phyloP scores from a whole-genome alignment of 208 protist species.

The Porcisia hertigi region DNA sequence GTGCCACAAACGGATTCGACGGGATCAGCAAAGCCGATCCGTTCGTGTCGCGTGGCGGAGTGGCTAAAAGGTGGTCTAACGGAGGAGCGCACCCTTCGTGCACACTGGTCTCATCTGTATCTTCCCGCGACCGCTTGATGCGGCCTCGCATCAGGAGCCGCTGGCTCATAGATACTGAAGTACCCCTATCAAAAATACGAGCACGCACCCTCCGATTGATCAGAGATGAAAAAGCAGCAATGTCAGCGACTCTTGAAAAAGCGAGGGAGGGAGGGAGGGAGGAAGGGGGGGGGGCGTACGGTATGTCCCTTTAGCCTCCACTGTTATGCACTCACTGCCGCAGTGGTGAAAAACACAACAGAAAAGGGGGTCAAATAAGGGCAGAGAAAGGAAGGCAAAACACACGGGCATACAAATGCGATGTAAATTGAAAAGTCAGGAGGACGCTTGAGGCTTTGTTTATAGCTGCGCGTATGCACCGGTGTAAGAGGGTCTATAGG shows the following conservation, averaged over 20 bases:
- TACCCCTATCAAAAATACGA: not conserved
- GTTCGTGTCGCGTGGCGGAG: constrained; percentile 26
- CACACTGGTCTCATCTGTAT: not conserved
- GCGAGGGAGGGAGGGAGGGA: not conserved
- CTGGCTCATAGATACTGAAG: not conserved
- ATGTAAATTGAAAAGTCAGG: not conserved
- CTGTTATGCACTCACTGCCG: not conserved
- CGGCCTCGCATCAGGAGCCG: not conserved
- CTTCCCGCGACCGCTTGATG: constrained; percentile 24
- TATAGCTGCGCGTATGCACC: not conserved
- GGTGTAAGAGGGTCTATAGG: not conserved
- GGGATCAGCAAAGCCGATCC: constrained; percentile 17
- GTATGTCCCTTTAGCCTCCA: not conserved
- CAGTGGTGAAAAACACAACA: not conserved
- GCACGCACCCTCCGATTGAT: too few species aligned
- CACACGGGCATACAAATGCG: not conserved
- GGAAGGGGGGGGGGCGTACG: not conserved
- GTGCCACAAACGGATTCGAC: constrained; percentile 33
- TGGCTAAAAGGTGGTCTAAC: constrained; percentile 31
- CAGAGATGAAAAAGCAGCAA: not conserved
- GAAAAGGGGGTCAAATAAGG: not conserved
- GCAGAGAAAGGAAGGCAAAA: not conserved
- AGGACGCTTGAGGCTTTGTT: not conserved
- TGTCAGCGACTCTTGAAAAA: not conserved
- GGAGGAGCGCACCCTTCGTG: not conserved